A percentile compares a stretch with the other conserved stretches of the same genome.
phyloP scores from a whole-genome alignment of 2,329 filamentous ascomycete genomes.

The Phialemoniopsis sp. region DNA sequence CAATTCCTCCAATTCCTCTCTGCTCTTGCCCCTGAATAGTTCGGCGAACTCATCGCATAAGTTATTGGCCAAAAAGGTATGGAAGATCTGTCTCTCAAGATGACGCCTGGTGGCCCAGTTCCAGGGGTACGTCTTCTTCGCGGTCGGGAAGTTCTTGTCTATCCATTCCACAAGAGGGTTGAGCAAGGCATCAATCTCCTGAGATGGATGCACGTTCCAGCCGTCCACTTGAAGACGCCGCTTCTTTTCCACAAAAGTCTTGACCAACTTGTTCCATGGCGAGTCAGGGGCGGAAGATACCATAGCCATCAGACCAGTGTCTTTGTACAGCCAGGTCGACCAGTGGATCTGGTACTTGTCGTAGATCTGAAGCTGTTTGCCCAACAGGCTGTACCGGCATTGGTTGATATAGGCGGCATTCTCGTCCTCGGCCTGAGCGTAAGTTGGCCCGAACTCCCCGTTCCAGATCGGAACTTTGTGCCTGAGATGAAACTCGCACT shows the following conservation, averaged over 20 bases:
- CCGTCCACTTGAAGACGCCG: constrained; percentile 46
- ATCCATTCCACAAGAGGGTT: constrained; percentile 16
- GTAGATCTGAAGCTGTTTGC: constrained; percentile 46
- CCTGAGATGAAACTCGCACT: constrained; percentile 37
- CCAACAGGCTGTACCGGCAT: constrained; percentile 38
- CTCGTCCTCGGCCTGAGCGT: constrained; percentile 27
- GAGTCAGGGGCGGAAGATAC: constrained; percentile 40
- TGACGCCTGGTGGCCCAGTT: constrained; percentile 18
- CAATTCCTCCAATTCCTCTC: constrained; percentile 5
- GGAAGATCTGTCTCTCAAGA: constrained; percentile 15
- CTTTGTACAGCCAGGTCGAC: constrained; percentile 59
- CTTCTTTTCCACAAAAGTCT: constrained; percentile 53
- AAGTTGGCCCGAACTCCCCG: constrained; percentile 41
- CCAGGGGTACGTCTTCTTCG: constrained; percentile 16
- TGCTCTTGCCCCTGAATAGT: constrained; percentile 4
- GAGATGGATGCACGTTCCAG: constrained; percentile 40
- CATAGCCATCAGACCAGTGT: constrained; percentile 54
- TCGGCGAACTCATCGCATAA: constrained; percentile 22
- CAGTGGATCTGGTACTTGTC: constrained; percentile 46
- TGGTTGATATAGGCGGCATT: constrained; percentile 33
- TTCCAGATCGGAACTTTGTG: constrained; percentile 41
- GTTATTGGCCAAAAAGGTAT: constrained; percentile 29
- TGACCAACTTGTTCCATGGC: constrained; percentile 44
- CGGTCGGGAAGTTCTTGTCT: constrained; percentile 12
- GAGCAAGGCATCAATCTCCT: constrained; percentile 26